These are phyloP conservation scores for Pythium oligandrum DNA, from an alignment of 352 stramenopile species.

Conservation along the genomic window DNA sequence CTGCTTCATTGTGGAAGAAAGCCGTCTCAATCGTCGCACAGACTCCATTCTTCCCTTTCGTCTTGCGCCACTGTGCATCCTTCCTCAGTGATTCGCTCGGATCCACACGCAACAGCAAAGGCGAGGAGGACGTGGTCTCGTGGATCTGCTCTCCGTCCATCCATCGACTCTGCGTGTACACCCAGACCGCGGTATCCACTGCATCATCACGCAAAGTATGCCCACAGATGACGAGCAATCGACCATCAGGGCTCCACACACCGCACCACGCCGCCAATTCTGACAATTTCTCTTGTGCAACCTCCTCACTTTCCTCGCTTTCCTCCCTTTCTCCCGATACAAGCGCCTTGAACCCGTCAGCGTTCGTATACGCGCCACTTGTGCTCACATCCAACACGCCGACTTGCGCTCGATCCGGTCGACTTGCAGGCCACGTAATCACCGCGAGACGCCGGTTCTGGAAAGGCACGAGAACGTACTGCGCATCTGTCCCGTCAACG, in stretches of 20 bases:
- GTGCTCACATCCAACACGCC: constrained; percentile 1
- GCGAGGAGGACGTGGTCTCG: neutral
- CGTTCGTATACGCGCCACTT: neutral
- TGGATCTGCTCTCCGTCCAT: constrained; percentile 12
- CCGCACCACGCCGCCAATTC: constrained; percentile 4
- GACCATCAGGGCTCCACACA: constrained; percentile 40
- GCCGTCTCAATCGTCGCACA: constrained; percentile 22
- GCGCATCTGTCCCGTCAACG: too few species aligned
- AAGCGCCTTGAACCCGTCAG: constrained; percentile 6
- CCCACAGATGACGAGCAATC: constrained; percentile 45
- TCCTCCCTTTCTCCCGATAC: neutral
- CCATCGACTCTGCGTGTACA: constrained; percentile 39
- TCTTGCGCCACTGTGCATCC: constrained; percentile 35
- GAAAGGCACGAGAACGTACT: constrained; percentile 4
- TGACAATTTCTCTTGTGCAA: neutral
- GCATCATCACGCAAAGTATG: constrained; percentile 11
- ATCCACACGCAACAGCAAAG: constrained; percentile 29
- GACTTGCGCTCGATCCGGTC: constrained; percentile 5
- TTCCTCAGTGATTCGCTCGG: constrained; percentile 25
- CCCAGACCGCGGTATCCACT: constrained; percentile 28
- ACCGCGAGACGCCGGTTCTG: constrained; percentile 10
- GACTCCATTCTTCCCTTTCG: neutral
- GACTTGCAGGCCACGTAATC: constrained; percentile 10
- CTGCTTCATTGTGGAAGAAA: constrained; percentile 36
- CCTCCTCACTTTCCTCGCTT: neutral